Percentiles rank a stretch among this genome's conserved stretches.
Evolutionary conservation across 371 early-diverging fungal species (phyloP).

Genomic region (Sporodiniella umbellata): DNA sequence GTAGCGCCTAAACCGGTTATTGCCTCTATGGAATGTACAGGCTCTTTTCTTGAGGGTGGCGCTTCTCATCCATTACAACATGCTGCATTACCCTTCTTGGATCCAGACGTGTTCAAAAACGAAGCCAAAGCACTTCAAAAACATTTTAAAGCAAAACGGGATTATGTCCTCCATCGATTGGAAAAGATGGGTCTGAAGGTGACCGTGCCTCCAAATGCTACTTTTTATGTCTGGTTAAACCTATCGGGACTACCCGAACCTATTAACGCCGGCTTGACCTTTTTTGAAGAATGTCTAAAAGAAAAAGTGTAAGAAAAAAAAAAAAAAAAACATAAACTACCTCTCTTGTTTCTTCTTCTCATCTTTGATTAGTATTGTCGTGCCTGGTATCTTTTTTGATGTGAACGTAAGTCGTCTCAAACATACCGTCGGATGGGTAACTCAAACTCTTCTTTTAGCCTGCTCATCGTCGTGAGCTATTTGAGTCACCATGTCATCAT

Average conservation of each 20-base stretch:
- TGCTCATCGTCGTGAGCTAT: slow-evolving; percentile 49
- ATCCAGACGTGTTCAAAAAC: slow-evolving; percentile 28
- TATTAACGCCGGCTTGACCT: slow-evolving; percentile 42
- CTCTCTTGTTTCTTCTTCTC: no score
- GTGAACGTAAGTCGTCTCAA: slow-evolving; percentile 34
- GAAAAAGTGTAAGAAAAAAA: slow-evolving; percentile 44
- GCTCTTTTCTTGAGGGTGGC: slow-evolving; percentile 53
- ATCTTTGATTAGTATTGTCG: slow-evolving; percentile 26
- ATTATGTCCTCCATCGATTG: slow-evolving; percentile 39
- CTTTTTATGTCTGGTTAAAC: slow-evolving; percentile 56
- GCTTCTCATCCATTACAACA: slow-evolving; percentile 49
- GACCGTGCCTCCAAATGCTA: slow-evolving; percentile 40
- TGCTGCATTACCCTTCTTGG: slow-evolving; percentile 46
- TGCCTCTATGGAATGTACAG: slow-evolving; percentile 43
- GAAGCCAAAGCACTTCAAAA: slow-evolving; percentile 44
- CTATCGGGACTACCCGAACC: slow-evolving; percentile 40
- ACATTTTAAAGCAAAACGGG: slow-evolving; percentile 43
- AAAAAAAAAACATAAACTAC: neutral
- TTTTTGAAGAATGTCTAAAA: slow-evolving; percentile 50
- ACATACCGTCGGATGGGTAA: no score
- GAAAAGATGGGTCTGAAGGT: slow-evolving; percentile 33
- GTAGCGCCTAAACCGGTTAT: slow-evolving; percentile 48
- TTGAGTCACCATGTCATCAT: slow-evolving; percentile 51
- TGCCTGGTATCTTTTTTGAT: slow-evolving; percentile 55
- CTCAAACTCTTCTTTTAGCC: slow-evolving; percentile 24